phyloP scores from a whole-genome alignment of 192 early-diverging fungal species.

The Anaeromyces robustus region DNA sequence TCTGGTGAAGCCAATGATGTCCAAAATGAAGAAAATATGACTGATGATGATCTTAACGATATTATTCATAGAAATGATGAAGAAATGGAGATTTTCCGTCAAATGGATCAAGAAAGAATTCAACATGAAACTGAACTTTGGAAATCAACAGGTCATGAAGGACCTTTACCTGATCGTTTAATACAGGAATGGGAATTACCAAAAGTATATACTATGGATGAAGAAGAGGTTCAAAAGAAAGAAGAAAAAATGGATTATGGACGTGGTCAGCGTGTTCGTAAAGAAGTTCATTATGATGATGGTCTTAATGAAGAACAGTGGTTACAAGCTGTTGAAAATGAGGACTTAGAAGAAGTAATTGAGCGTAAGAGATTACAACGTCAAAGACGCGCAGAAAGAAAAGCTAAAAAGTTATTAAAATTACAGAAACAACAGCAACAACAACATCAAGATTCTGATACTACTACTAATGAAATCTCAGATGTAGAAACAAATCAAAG shows the following conservation, averaged over 20 bases:
- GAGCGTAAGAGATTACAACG: constrained; percentile 22
- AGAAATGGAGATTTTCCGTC: constrained; percentile 54
- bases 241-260: constrained; percentile 38
- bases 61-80: constrained; percentile 75
- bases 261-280: constrained; percentile 56
- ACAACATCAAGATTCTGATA: constrained; percentile 1
- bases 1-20: constrained; percentile 39
- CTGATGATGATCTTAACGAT: constrained; percentile 84
- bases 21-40: constrained; percentile 51
- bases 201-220: constrained; percentile 52
- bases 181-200: constrained; percentile 79
- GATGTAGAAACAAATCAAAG: neutral
- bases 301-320: constrained; percentile 88
- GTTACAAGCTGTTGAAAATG: constrained; percentile 36
- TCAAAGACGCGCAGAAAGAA: constrained; percentile 4
- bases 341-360: constrained; percentile 7
- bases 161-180: constrained; percentile 55
- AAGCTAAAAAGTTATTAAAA: constrained; percentile 11
- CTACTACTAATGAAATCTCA: neutral
- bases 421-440: constrained; percentile 15
- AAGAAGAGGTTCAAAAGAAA: constrained; percentile 12
- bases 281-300: constrained; percentile 74
- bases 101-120: constrained; percentile 59
- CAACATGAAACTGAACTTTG: constrained; percentile 31
- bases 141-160: constrained; percentile 32